phyloP scores from a whole-genome alignment of 139 green algal species.

The Trebouxia sp. region DNA sequence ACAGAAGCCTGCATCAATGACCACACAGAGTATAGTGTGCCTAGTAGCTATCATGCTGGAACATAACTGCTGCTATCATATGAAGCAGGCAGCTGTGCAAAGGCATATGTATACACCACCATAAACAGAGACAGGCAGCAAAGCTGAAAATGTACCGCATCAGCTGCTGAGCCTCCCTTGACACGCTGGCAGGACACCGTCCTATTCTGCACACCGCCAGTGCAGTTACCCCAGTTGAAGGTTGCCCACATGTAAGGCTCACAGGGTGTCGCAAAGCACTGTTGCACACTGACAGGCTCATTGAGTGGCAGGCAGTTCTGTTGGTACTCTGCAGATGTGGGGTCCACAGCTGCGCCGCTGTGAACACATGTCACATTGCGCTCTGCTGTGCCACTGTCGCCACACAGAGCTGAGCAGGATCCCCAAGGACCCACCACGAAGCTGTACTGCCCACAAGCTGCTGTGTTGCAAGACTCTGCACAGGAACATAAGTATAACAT shows the following conservation, averaged over 20 bases:
- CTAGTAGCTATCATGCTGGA: no score
- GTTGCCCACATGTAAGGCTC: constrained; percentile 19
- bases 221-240: constrained; percentile 6
- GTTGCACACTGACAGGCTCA: background rate
- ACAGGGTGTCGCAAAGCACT: constrained; percentile 10
- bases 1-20: no score
- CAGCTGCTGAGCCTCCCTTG: constrained; percentile 14
- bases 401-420: constrained; percentile 28
- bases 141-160: no score
- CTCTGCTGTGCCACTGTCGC: background rate
- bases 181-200: constrained; percentile 19
- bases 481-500: no score
- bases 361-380: constrained; percentile 29
- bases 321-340: background rate
- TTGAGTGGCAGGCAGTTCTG: constrained; percentile 6
- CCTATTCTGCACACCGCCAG: background rate
- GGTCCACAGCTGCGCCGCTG: background rate
- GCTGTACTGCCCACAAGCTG: constrained; percentile 15
- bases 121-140: background rate
- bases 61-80: background rate
- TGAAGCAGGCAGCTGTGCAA: background rate
- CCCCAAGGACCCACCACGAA: background rate
- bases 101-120: background rate
- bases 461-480: constrained; percentile 28
- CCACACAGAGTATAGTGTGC: no score